These are phyloP conservation scores for Nectriaceae sp. DNA, from an alignment of 2,329 filamentous ascomycete genomes.

Conservation along the genomic window DNA sequence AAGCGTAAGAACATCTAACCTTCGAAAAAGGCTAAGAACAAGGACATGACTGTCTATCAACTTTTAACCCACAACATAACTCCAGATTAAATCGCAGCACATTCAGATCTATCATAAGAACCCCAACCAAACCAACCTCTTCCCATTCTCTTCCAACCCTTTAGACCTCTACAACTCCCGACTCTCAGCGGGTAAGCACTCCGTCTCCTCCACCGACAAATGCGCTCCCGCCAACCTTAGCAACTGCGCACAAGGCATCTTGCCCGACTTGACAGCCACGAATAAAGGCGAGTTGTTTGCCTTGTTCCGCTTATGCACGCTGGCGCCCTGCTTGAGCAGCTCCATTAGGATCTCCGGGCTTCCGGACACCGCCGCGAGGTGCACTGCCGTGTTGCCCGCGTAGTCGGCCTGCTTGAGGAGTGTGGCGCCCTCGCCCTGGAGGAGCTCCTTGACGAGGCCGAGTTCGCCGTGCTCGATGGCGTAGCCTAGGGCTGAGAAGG, in stretches of 20 bases:
- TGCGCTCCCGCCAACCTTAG: constrained; percentile 61
- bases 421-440: constrained; percentile 64
- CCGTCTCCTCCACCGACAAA: constrained; percentile 47
- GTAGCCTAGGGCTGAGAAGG: constrained; percentile 78
- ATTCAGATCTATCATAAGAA: too few species aligned
- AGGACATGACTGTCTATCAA: too few species aligned
- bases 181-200: constrained; percentile 24
- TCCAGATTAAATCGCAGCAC: too few species aligned
- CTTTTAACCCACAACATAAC: too few species aligned
- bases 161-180: background rate
- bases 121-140: too few species aligned
- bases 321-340: constrained; percentile 62
- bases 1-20: too few species aligned
- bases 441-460: constrained; percentile 64
- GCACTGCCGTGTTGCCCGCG: constrained; percentile 73
- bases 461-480: constrained; percentile 74
- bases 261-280: constrained; percentile 60
- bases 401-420: constrained; percentile 78
- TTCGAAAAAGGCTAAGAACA: too few species aligned
- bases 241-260: constrained; percentile 53
- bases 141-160: too few species aligned
- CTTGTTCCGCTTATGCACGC: constrained; percentile 65
- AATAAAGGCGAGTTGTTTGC: constrained; percentile 68
- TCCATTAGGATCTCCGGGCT: constrained; percentile 58
- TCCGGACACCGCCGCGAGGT: constrained; percentile 58